phyloP scores from a whole-genome alignment of 2,329 filamentous ascomycete species.

The Fonsecaea erecta region DNA sequence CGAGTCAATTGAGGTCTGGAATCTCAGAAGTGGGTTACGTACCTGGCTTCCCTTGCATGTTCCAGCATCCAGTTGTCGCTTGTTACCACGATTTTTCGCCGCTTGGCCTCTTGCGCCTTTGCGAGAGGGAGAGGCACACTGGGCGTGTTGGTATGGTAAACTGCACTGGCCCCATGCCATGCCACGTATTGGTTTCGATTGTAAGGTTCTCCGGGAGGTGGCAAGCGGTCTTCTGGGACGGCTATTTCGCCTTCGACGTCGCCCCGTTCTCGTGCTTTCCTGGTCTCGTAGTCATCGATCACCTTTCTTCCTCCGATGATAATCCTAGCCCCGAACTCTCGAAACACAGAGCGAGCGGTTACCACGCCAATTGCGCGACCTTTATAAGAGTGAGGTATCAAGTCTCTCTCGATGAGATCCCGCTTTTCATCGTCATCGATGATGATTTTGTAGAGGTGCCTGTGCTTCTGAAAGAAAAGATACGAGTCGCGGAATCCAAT shows the following conservation, averaged over 20 bases:
- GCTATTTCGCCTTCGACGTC: conserved; percentile 86
- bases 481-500: conserved; percentile 98
- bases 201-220: conserved; percentile 80
- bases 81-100: conserved; percentile 83
- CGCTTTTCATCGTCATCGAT: conserved; percentile 97
- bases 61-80: conserved; percentile 96
- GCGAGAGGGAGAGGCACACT: conserved; percentile 75
- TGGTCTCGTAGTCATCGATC: conserved; percentile 85
- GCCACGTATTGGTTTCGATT: conserved; percentile 99
- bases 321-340: conserved; percentile 93
- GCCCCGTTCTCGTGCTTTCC: conserved; percentile 74
- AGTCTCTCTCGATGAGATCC: conserved; percentile 90
- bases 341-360: conserved; percentile 92
- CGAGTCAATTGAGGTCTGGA: neutral
- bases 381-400: conserved; percentile 98
- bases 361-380: conserved; percentile 96
- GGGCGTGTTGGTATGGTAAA: conserved; percentile 84
- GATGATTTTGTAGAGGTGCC: conserved; percentile 95
- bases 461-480: conserved; percentile 98
- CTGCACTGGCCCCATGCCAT: conserved; percentile 94
- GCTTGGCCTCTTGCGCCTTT: conserved; percentile 77
- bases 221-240: conserved; percentile 81
- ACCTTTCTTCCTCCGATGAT: conserved; percentile 87
- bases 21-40: conserved; percentile 34
- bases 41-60: conserved; percentile 90